Conservation (phyloP, 768 basidiomycete genomes). For the Agaricus bisporus region DNA sequence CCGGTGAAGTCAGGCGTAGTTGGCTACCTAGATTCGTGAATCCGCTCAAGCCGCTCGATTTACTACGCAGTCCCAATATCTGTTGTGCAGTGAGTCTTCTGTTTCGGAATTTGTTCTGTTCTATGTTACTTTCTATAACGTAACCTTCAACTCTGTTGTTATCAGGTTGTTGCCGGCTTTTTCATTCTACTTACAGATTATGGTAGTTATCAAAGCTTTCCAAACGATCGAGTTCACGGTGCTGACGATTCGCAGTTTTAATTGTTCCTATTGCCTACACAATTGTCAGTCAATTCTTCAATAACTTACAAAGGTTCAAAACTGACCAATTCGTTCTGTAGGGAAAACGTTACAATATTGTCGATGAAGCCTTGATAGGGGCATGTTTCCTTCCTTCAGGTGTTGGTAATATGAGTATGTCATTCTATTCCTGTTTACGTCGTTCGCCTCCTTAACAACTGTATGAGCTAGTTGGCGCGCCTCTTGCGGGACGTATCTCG, state of each 20-base stretch:
- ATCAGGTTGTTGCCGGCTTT: constrained; percentile 19
- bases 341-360: constrained; percentile 52
- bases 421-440: neutral
- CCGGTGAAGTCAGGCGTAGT: constrained; percentile 12
- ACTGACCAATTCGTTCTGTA: constrained; percentile 17
- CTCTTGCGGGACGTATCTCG: constrained; percentile 52
- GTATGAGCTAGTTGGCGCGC: constrained; percentile 44
- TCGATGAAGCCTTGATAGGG: constrained; percentile 50
- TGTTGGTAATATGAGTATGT: constrained; percentile 52
- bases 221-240: constrained; percentile 25
- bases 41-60: constrained; percentile 43
- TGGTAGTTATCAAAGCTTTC: constrained; percentile 19
- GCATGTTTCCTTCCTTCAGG: constrained; percentile 55
- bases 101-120: neutral
- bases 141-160: neutral
- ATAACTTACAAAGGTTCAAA: neutral
- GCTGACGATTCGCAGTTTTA: constrained; percentile 22
- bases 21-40: constrained; percentile 44
- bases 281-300: constrained; percentile 25
- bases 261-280: constrained; percentile 1
- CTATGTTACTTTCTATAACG: neutral
- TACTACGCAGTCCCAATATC: constrained; percentile 38
- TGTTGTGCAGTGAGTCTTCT: neutral
- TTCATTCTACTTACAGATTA: constrained; percentile 40
- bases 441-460: neutral